Base-by-base conservation (phyloP, 208 protist genomes). In the Herpetomonas samuelpessoai region DNA sequence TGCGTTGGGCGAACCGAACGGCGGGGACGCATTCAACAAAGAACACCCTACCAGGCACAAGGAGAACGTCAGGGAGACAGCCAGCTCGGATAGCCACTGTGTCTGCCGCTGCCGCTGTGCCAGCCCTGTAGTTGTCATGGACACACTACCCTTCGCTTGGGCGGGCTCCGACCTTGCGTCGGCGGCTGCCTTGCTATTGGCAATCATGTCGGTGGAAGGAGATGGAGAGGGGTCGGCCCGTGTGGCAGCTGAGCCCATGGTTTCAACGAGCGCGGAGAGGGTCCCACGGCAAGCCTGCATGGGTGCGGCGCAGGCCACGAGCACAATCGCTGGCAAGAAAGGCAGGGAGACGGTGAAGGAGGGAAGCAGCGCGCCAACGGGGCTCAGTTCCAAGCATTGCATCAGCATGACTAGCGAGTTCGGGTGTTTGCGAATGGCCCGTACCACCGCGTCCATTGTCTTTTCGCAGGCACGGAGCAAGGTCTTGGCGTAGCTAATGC, bases 291-390 rank as follows among this genome's bases (percentile, higher is more conserved):
- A 90, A 14, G 65, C 57, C 55, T 88, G 84, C 47, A 96, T 63
- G 9, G 46, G 62, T 45, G 62, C 24, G 29, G 79, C 56, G 60
- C 72, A 86, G 28, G 60, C 62, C 41, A 71, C 62, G 22, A 89
- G 72, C 21, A 86, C 67, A 24, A 57, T 67, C 21, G 79, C 81
- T 21, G 86, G 83, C 41, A 96, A 56, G 21, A 86, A 68, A n/a
- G 86, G 83, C 58, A 96, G 69, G 0, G 84, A 84, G 2, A 88
- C 69, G 25, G 81, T 79, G 22, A 96, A 85, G 14, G 84, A 96
- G 0, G 86, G 82, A 19, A 96, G 74, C 35, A 96, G 68, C 9
- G 78, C 53, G 38, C 84, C 84, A 41, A 96, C 81, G 25, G 68
- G 71, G 54, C 83, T 90, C 44, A 62, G 30, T 45, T 89, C 71